Evolutionary conservation across 2,329 filamentous ascomycete species (phyloP).

Genomic region (Aspergillus sp.): DNA sequence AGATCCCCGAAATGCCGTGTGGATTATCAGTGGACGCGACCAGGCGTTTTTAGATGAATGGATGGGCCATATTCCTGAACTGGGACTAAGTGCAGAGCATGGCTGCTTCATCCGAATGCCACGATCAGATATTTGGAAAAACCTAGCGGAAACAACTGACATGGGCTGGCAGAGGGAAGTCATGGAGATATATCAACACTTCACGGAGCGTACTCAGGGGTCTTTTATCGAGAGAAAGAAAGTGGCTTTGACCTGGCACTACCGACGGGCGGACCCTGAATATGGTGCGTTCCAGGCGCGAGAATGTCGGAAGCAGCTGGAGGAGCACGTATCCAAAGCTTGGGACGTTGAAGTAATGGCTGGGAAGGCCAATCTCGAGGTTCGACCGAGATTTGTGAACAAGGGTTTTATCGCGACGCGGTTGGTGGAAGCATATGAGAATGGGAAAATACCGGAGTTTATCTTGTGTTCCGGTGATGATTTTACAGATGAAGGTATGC

Average conservation of each 20-base stretch:
- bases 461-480: slow-evolving; percentile 91
- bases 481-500: slow-evolving; percentile 89
- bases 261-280: slow-evolving; percentile 84
- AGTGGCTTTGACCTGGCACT: slow-evolving; percentile 95
- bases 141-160: slow-evolving; percentile 79
- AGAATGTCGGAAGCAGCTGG: slow-evolving; percentile 79
- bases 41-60: slow-evolving; percentile 88
- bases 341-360: slow-evolving; percentile 97
- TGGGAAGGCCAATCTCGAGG: slow-evolving; percentile 94
- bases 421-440: slow-evolving; percentile 71
- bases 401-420: slow-evolving; percentile 93
- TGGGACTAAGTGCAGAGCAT: slow-evolving; percentile 96
- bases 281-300: slow-evolving; percentile 76
- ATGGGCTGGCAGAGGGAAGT: slow-evolving; percentile 94
- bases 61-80: slow-evolving; percentile 82
- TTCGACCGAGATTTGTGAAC: slow-evolving; percentile 95
- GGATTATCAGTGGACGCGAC: slow-evolving; percentile 96
- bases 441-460: slow-evolving; percentile 70
- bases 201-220: slow-evolving; percentile 81
- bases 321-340: slow-evolving; percentile 70
- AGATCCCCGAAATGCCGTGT: slow-evolving; percentile 83
- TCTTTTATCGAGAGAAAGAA: slow-evolving; percentile 94
- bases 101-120: slow-evolving; percentile 92
- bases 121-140: slow-evolving; percentile 75
- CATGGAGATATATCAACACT: slow-evolving; percentile 79